Evolutionary conservation across 2,329 filamentous ascomycete genomes (phyloP).

Genomic region (Talaromyces sp.): DNA sequence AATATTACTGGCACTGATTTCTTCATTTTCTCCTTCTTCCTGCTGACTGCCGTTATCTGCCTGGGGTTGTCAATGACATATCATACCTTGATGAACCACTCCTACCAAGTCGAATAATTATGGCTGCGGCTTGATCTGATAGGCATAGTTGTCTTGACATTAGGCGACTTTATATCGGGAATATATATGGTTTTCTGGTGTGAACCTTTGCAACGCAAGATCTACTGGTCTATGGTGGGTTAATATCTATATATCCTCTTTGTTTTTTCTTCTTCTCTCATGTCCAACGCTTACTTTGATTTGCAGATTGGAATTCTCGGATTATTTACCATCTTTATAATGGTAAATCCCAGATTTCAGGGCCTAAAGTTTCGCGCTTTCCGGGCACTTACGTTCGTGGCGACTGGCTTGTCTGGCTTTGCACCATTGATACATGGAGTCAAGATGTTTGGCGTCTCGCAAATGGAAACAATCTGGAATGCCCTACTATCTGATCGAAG

Average conservation of each 20-base stretch:
- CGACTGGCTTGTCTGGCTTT: constrained; percentile 30
- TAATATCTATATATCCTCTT: neutral
- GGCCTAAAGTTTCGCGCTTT: constrained; percentile 25
- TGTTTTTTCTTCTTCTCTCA: neutral
- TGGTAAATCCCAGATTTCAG: constrained; percentile 32
- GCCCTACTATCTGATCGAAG: constrained; percentile 32
- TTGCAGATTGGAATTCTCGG: constrained; percentile 28
- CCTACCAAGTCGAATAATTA: constrained; percentile 19
- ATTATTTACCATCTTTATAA: constrained; percentile 25
- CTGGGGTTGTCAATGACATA: constrained; percentile 28
- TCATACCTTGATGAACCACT: constrained; percentile 34
- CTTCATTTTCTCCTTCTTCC: constrained; percentile 18
- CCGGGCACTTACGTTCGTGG: constrained; percentile 26
- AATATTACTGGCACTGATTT: constrained; percentile 15
- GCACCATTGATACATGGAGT: constrained; percentile 30
- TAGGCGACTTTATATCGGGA: constrained; percentile 32
- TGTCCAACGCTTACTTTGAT: neutral
- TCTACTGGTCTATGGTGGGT: constrained; percentile 35
- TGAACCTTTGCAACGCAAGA: constrained; percentile 22
- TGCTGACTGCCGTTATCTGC: constrained; percentile 29
- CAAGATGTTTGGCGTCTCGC: constrained; percentile 21
- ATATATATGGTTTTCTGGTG: constrained; percentile 36
- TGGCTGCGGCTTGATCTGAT: constrained; percentile 30
- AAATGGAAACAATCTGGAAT: constrained; percentile 24
- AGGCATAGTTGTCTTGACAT: constrained; percentile 30